Evolutionary conservation across 1,139 yeast species (phyloP).

Genomic region (Geotrichum australiense): DNA sequence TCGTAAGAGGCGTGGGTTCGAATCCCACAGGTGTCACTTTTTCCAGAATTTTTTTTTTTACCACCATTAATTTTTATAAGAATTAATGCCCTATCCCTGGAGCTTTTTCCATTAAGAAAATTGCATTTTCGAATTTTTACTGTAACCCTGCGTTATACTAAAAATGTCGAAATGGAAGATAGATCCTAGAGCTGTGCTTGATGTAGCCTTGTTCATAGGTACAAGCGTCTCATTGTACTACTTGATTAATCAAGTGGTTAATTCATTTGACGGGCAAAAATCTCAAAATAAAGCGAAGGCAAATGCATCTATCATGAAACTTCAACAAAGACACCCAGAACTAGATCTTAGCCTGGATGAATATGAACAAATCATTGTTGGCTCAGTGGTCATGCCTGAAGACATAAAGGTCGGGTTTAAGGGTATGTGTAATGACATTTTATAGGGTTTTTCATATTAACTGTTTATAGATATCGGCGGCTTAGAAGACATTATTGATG

Average conservation of each 20-base stretch:
- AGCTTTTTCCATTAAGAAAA: too few relatives aligned
- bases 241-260: conserved; percentile 47
- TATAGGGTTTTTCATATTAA: background rate
- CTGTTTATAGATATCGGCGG: conserved; percentile 91
- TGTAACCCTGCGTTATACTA: too few relatives aligned
- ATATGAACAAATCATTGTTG: conserved; percentile 69
- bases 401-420: conserved; percentile 69
- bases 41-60: too few relatives aligned
- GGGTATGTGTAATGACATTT: conserved; percentile 33
- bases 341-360: conserved; percentile 56
- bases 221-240: conserved; percentile 80
- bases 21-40: conserved; percentile 29
- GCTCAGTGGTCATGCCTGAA: conserved; percentile 75
- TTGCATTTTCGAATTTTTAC: too few relatives aligned
- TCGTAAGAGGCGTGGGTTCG: conserved; percentile 32
- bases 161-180: conserved; percentile 19
- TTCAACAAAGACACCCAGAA: conserved; percentile 54
- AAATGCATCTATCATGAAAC: conserved; percentile 50
- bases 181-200: conserved; percentile 40
- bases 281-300: conserved; percentile 62
- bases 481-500: conserved; percentile 70
- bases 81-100: too few relatives aligned
- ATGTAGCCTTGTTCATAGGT: conserved; percentile 66
- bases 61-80: too few relatives aligned
- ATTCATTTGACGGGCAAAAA: conserved; percentile 21